These are phyloP conservation scores for Fusarium pininemorale DNA, from an alignment of 2,329 filamentous ascomycete genomes.

Conservation along the genomic window DNA sequence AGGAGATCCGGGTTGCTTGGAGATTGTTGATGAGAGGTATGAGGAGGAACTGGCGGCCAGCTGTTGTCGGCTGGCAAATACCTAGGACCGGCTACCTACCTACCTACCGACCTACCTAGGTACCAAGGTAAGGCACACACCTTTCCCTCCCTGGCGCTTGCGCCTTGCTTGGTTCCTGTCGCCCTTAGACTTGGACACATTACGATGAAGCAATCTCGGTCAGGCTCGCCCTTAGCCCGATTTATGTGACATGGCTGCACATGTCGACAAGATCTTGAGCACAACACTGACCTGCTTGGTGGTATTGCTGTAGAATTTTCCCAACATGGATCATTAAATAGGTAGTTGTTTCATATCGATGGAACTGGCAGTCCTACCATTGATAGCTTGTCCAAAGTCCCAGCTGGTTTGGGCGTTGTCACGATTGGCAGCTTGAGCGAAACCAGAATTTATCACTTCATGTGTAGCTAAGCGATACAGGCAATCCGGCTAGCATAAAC, in stretches of 20 bases:
- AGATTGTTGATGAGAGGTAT: neutral
- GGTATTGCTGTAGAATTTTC: neutral
- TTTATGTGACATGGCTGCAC: neutral
- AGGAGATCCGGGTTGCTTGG: neutral
- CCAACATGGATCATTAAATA: neutral
- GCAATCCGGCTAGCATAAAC: neutral
- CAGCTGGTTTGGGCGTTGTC: neutral
- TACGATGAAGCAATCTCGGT: neutral
- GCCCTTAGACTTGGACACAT: neutral
- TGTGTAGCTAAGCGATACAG: constrained; percentile 27
- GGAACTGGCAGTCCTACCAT: neutral
- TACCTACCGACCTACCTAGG: neutral
- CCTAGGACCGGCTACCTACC: neutral
- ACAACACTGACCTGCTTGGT: neutral
- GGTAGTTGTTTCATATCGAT: neutral
- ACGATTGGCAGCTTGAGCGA: neutral
- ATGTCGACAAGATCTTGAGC: neutral
- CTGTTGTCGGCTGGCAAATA: constrained; percentile 12
- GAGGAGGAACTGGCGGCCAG: constrained; percentile 7
- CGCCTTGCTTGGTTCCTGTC: too few relatives aligned
- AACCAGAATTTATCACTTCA: constrained; percentile 37
- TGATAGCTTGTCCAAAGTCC: neutral
- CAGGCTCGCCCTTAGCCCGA: neutral
- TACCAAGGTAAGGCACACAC: too few relatives aligned
- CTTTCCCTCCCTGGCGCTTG: neutral